Conservation (phyloP, 1,284 basidiomycete genomes). For the Ustilago xerochloae region DNA sequence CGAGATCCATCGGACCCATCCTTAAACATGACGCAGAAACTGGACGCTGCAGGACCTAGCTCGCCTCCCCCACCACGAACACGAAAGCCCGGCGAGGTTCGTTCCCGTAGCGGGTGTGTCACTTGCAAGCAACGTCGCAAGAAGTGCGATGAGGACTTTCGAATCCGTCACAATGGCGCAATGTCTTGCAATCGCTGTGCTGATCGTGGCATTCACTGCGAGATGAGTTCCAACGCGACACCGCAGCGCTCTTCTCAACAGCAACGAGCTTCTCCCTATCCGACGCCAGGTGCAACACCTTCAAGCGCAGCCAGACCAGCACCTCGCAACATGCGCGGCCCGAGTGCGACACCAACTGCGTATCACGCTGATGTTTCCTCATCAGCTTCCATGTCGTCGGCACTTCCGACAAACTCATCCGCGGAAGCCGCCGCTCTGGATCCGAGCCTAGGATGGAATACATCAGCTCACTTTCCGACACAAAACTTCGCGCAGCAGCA, state of each 20-base stretch:
- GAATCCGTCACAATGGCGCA: constrained; percentile 38
- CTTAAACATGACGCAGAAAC: constrained; percentile 15
- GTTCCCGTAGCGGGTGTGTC: constrained; percentile 49
- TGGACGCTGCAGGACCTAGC: constrained; percentile 14
- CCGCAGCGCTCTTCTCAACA: constrained; percentile 18
- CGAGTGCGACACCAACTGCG: constrained; percentile 1
- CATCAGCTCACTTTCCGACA: constrained; percentile 30
- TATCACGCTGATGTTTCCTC: constrained; percentile 3
- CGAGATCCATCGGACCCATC: too few species aligned
- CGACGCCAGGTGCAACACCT: background rate
- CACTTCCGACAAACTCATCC: constrained; percentile 4
- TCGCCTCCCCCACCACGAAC: constrained; percentile 32
- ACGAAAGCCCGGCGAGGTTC: constrained; percentile 46
- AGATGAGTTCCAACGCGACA: constrained; percentile 19
- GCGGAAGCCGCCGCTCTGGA: constrained; percentile 11
- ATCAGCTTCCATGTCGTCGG: background rate
- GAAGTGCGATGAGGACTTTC: constrained; percentile 55
- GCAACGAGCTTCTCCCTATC: constrained; percentile 20
- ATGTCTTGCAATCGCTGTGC: constrained; percentile 47
- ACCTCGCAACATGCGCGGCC: constrained; percentile 13
- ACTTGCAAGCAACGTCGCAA: constrained; percentile 55
- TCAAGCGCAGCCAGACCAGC: constrained; percentile 10
- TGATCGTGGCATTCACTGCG: constrained; percentile 45
- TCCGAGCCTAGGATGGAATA: constrained; percentile 18
- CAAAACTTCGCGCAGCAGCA: constrained; percentile 22